These are phyloP conservation scores for Cinchona pubescens DNA, from an alignment of 257 asterid species.

Conservation along the genomic window DNA sequence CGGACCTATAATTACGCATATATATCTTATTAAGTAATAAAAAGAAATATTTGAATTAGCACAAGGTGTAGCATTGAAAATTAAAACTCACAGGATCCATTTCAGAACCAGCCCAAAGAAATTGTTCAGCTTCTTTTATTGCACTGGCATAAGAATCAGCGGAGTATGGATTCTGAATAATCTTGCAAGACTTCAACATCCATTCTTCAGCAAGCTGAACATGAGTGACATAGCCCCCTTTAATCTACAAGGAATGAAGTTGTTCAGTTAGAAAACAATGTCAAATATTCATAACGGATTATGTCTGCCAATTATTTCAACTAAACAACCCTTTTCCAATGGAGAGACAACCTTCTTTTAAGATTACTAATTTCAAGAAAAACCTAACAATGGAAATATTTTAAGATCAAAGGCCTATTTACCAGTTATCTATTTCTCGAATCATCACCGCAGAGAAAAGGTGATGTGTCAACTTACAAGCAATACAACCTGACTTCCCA, in stretches of 20 bases:
- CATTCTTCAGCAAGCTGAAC: conserved; percentile 85
- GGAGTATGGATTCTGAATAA: conserved; percentile 61
- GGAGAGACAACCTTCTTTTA: too few species aligned
- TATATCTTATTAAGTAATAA: conserved; percentile 24
- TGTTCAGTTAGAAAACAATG: conserved; percentile 2
- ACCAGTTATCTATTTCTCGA: not conserved
- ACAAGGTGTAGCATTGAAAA: conserved; percentile 13
- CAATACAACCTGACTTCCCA: not conserved
- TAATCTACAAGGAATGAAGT: conserved; percentile 48
- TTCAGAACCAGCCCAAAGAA: conserved; percentile 94
- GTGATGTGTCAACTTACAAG: not conserved
- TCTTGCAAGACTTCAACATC: conserved; percentile 54
- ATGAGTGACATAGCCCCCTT: conserved; percentile 56
- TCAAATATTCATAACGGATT: not conserved
- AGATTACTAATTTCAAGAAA: too few species aligned
- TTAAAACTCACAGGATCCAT: conserved; percentile 71
- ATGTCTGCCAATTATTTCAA: not conserved
- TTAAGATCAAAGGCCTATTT: not conserved
- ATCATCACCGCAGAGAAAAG: not conserved
- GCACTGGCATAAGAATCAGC: conserved; percentile 55
- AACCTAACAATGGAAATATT: not conserved
- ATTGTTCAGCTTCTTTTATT: conserved; percentile 77
- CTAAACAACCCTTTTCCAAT: too few species aligned
- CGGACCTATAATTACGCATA: conserved; percentile 55
- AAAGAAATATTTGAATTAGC: conserved; percentile 5